These are phyloP conservation scores for Cryptosporidium xiaoi DNA, from an alignment of 169 alveolate species.

Conservation along the genomic window DNA sequence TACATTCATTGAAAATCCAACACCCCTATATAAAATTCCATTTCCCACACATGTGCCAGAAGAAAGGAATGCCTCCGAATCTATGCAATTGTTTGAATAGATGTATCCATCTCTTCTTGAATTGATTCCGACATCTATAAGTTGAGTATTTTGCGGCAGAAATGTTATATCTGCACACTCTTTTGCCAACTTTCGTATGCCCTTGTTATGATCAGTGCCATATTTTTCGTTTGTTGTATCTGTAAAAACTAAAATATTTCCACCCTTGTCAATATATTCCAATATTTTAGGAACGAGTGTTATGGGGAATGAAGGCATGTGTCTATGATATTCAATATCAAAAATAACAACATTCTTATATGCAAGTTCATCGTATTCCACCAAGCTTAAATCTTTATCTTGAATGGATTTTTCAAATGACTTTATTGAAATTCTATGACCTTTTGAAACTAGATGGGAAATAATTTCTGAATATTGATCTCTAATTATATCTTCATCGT, in stretches of 20 bases:
- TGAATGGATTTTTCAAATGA: conserved; percentile 1
- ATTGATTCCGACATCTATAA: conserved; percentile 16
- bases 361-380: conserved; percentile 15
- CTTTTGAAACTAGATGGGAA: conserved; percentile 12
- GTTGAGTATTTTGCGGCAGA: conserved; percentile 19
- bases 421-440: conserved; percentile 24
- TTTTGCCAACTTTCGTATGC: conserved; percentile 22
- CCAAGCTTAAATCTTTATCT: conserved; percentile 8
- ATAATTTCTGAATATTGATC: conserved; percentile 18
- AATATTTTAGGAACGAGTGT: conserved; percentile 8
- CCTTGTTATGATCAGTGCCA: not conserved
- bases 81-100: conserved; percentile 27
- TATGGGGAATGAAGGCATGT: conserved; percentile 24
- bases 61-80: conserved; percentile 57
- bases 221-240: conserved; percentile 33
- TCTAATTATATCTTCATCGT: conserved; percentile 2
- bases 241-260: conserved; percentile 22
- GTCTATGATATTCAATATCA: conserved; percentile 5
- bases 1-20: conserved; percentile 25
- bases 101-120: not conserved
- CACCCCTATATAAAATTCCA: conserved; percentile 28
- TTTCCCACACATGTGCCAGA: conserved; percentile 21
- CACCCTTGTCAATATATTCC: conserved; percentile 46
- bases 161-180: conserved; percentile 71
- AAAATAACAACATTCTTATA: conserved; percentile 38